Percentiles rank a stretch among this genome's conserved stretches.
Evolutionary conservation across 192 early-diverging fungal genomes (phyloP).

Genomic region (Spizellomyces sp.): DNA sequence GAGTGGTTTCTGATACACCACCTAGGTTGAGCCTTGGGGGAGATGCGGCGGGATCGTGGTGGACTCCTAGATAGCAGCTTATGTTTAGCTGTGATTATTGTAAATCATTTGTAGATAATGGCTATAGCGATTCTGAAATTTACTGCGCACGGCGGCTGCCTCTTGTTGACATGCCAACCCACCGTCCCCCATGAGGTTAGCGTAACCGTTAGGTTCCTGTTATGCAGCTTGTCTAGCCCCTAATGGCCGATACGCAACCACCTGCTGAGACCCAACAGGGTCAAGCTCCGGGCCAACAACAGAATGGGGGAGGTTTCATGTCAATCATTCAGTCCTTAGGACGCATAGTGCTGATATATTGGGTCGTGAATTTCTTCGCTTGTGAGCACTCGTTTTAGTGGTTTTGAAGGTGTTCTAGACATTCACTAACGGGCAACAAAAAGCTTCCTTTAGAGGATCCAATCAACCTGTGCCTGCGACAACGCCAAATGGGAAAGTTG

Average conservation of each 20-base stretch:
- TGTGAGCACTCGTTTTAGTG: neutral
- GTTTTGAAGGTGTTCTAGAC: neutral
- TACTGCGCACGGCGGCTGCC: too few species aligned
- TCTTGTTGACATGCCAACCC: too few species aligned
- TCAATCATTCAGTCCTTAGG: neutral
- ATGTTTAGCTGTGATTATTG: too few species aligned
- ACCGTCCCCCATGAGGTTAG: too few species aligned
- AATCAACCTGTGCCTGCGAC: neutral
- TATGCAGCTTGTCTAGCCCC: neutral
- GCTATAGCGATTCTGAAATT: too few species aligned
- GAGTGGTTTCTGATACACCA: too few species aligned
- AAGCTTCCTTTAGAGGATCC: neutral
- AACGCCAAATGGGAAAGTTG: neutral
- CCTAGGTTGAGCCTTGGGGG: too few species aligned
- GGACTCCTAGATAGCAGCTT: too few species aligned
- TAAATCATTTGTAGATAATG: too few species aligned
- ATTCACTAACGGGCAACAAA: too few species aligned
- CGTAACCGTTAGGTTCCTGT: too few species aligned
- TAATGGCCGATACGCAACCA: neutral
- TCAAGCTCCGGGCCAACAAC: neutral
- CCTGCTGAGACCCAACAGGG: neutral
- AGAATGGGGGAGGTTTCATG: slow-evolving; percentile 4
- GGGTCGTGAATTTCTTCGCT: slow-evolving; percentile 4
- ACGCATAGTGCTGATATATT: slow-evolving; percentile 16
- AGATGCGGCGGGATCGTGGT: too few species aligned